Conservation (phyloP, 257 asterid genomes). For the Henckelia pumila region DNA sequence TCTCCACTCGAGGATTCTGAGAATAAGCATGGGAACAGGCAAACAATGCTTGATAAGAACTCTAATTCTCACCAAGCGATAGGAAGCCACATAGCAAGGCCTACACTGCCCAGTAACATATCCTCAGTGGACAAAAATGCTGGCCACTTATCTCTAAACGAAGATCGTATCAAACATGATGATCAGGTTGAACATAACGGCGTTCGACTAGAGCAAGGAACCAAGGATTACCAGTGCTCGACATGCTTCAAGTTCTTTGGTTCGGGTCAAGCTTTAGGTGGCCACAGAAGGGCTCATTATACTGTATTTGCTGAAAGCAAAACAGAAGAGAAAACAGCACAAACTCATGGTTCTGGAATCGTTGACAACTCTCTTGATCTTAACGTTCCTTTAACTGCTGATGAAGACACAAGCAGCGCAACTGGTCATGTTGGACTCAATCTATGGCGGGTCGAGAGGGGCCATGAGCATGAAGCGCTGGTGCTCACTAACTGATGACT, state of each 20-base stretch:
- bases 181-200: constrained; percentile 16
- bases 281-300: constrained; percentile 83
- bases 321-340: constrained; percentile 25
- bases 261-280: constrained; percentile 83
- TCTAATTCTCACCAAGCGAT: constrained; percentile 26
- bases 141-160: constrained; percentile 18
- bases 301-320: constrained; percentile 32
- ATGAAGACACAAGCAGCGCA: constrained; percentile 21
- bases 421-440: constrained; percentile 24
- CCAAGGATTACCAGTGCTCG: constrained; percentile 41
- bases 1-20: constrained; percentile 22
- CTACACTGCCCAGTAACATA: constrained; percentile 14
- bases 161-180: constrained; percentile 3
- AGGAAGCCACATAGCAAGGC: constrained; percentile 28
- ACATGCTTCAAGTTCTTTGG: constrained; percentile 63
- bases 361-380: constrained; percentile 35
- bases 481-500: constrained; percentile 37
- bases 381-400: constrained; percentile 39
- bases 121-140: constrained; percentile 6
- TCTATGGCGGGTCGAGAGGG: constrained; percentile 44
- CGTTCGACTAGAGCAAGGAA: constrained; percentile 10
- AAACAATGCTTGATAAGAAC: constrained; percentile 21
- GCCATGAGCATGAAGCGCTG: constrained; percentile 27
- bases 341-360: constrained; percentile 31
- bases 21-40: constrained; percentile 7